Conservation (phyloP, 768 basidiomycete genomes). For the Rhizopogon vinicolor region DNA sequence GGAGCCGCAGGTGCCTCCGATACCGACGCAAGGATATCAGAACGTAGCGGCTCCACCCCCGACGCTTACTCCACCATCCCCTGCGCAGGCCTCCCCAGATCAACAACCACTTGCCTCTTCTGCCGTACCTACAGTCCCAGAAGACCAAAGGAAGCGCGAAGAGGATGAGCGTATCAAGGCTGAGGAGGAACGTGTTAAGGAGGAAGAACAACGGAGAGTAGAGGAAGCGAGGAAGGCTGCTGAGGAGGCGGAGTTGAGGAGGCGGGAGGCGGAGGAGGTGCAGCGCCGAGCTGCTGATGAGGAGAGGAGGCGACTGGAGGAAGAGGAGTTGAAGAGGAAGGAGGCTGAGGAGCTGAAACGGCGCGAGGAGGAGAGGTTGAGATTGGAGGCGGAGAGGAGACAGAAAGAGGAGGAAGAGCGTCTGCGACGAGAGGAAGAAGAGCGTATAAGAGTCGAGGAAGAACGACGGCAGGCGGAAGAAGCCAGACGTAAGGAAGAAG, state of each 20-base stretch:
- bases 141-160: constrained; percentile 40
- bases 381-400: constrained; percentile 9
- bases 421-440: constrained; percentile 37
- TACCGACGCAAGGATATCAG: background rate
- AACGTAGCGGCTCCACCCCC: background rate
- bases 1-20: background rate
- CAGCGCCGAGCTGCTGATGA: constrained; percentile 10
- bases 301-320: constrained; percentile 24
- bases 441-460: constrained; percentile 32
- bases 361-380: constrained; percentile 13
- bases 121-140: constrained; percentile 13
- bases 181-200: constrained; percentile 29
- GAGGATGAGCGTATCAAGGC: constrained; percentile 34
- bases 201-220: constrained; percentile 14
- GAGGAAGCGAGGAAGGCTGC: constrained; percentile 18
- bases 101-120: constrained; percentile 9
- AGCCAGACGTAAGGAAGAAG: constrained; percentile 23
- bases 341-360: constrained; percentile 22
- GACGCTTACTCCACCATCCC: background rate
- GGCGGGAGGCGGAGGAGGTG: constrained; percentile 10
- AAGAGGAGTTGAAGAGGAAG: constrained; percentile 7
- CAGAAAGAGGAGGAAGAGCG: constrained; percentile 17
- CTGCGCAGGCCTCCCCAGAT: background rate
- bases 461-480: constrained; percentile 17
- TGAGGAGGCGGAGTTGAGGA: constrained; percentile 11